phyloP scores from a whole-genome alignment of 371 early-diverging fungal species.

The Blakeslea trispora region DNA sequence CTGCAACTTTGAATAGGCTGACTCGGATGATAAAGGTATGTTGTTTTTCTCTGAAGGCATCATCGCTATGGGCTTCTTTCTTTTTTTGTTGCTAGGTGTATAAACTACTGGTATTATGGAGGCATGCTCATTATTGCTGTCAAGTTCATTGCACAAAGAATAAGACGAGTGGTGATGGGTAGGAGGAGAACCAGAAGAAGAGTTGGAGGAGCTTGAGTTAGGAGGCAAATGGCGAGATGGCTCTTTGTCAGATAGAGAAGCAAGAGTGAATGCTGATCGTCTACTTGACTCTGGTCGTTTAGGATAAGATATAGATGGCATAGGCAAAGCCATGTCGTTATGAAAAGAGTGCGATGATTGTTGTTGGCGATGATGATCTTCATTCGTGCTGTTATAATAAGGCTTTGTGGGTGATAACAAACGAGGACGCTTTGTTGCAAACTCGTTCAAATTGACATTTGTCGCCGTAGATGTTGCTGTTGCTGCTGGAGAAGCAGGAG shows the following conservation, averaged over 20 bases:
- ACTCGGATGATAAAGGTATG: constrained; percentile 16
- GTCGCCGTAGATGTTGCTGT: neutral
- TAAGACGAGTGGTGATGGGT: neutral
- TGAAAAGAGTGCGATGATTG: neutral
- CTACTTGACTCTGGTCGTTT: neutral
- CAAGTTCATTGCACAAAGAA: neutral
- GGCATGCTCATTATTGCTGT: neutral
- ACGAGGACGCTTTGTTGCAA: neutral
- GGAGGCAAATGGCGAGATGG: constrained; percentile 6
- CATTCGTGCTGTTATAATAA: neutral
- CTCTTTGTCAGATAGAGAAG: constrained; percentile 18
- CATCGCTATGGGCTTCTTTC: constrained; percentile 18
- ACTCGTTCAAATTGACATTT: constrained; percentile 1
- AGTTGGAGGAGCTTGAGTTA: constrained; percentile 5
- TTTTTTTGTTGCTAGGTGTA: constrained; percentile 32
- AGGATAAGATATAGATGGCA: neutral
- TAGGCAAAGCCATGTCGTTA: neutral
- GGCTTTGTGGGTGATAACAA: neutral
- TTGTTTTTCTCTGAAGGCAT: constrained; percentile 22
- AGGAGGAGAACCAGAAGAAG: constrained; percentile 12
- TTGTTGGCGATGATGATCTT: neutral
- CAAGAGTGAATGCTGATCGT: constrained; percentile 23
- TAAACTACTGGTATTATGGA: constrained; percentile 30
- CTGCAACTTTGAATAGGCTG: too few relatives aligned
- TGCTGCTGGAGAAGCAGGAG: constrained; percentile 4